Evolutionary conservation across 2,329 filamentous ascomycete genomes (phyloP).

Genomic region (Alternaria brassicae): DNA sequence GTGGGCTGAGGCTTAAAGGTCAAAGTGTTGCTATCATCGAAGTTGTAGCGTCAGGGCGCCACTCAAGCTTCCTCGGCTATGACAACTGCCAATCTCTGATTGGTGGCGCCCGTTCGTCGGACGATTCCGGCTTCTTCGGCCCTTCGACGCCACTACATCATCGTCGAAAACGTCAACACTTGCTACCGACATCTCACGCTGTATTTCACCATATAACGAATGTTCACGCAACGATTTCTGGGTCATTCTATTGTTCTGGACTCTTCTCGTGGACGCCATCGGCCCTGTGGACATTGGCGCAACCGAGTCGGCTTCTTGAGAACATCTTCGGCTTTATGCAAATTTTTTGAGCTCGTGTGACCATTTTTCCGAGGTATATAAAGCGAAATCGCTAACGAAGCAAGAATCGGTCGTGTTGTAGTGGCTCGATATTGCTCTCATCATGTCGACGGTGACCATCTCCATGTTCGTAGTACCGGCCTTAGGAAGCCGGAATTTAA

Average conservation of each 20-base stretch:
- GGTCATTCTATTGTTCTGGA: neutral
- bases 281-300: neutral
- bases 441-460: neutral
- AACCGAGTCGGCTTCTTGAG: neutral
- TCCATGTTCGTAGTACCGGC: neutral
- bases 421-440: neutral
- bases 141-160: conserved; percentile 19
- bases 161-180: conserved; percentile 25
- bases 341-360: conserved; percentile 11
- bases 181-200: conserved; percentile 4
- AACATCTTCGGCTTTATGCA: neutral
- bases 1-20: conserved; percentile 28
- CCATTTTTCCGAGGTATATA: neutral
- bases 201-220: neutral
- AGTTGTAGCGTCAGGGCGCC: conserved; percentile 21
- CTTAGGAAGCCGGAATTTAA: neutral
- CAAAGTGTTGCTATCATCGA: conserved; percentile 38
- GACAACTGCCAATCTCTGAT: conserved; percentile 17
- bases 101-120: conserved; percentile 15
- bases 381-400: neutral
- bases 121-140: conserved; percentile 21
- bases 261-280: neutral
- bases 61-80: conserved; percentile 25
- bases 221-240: neutral
- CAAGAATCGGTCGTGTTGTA: neutral